Evolutionary conservation across 305 asterid genomes (phyloP), one percentile per base, ranked within the genome.

Genomic region (Ilex paraguariensis): DNA sequence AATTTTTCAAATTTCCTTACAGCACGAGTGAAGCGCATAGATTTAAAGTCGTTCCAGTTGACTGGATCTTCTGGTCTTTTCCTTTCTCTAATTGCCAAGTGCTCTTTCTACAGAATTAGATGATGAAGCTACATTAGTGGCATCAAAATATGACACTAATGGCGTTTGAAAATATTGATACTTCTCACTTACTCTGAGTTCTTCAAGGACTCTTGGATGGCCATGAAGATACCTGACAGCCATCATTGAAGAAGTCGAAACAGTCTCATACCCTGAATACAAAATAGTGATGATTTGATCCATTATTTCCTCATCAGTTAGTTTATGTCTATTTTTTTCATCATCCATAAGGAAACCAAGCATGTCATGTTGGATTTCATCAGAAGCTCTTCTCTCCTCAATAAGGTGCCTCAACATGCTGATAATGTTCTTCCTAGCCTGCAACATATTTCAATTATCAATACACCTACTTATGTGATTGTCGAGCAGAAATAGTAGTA

Each of bases 361-460:
- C 60, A 56, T 56, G 44, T 56, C 60, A 8, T 56, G 4, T 11
- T 56, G 60, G 39, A 9, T 31, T 56, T 56, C 30, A 0, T n/a
- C 11, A 6, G 57, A 15, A 15, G 30, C 32, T 15, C 57, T 54
- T 54, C 57, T 54, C 32, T 54, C 57, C 32, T 54, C 57, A 7
- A 54, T 54, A 15, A 54, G 32, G 0, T 54, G 14, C n/a, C 30
- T 28, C 57, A 54, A 54, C 57, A 54, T 54, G 11, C 31, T 54
- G 3, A 54, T 3, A 54, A 54, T 28, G n/a, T 54, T 54, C 57
- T 4, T n/a, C 81, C 84, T 69, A 31, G 84, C 84, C 82, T 76
- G 78, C 31, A 3, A 36, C 30, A 15, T 28, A 14, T 45, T 1
- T 9, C 8, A 53, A 28, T 2, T 3, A 54, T 59, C 40, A 69